phyloP scores from a whole-genome alignment of 345 rosid genomes.

The Gossypium stocksii region DNA sequence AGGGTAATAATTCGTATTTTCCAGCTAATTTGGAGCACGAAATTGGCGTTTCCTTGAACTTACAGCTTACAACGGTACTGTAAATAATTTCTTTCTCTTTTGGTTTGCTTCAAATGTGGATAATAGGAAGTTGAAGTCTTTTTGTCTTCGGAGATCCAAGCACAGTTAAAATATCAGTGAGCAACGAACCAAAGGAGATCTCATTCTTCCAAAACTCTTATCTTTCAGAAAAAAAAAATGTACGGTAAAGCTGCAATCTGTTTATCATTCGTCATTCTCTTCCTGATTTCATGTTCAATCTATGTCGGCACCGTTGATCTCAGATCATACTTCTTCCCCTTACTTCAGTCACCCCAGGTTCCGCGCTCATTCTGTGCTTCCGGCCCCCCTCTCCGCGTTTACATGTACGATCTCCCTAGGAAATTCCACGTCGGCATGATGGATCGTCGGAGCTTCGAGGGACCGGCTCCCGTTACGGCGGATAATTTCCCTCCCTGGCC shows the following conservation, averaged over 20 bases:
- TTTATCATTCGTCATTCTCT: conserved; percentile 31
- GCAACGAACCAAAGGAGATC: not conserved
- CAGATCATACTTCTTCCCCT: conserved; percentile 59
- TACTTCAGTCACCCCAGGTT: conserved; percentile 30
- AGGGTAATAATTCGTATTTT: not conserved
- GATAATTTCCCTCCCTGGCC: conserved; percentile 74
- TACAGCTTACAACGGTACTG: not conserved
- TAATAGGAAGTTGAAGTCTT: not conserved
- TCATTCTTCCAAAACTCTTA: not conserved
- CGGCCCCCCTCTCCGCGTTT: conserved; percentile 51
- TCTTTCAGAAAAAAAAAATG: conserved; percentile 31
- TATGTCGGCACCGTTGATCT: conserved; percentile 52
- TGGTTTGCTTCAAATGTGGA: not conserved
- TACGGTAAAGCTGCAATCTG: conserved; percentile 39
- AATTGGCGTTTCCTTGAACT: not conserved
- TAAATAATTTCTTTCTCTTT: not conserved
- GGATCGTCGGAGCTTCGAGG: conserved; percentile 38
- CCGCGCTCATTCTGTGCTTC: conserved; percentile 21
- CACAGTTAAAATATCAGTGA: not conserved
- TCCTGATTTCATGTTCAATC: conserved; percentile 45
- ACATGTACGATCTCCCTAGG: conserved; percentile 91
- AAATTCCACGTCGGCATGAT: conserved; percentile 81
- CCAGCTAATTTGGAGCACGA: not conserved
- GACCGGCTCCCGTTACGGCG: conserved; percentile 44
- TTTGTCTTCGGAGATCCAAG: not conserved